Conservation (phyloP, 2,329 filamentous ascomycete species). For the Ascochyta fabae region DNA sequence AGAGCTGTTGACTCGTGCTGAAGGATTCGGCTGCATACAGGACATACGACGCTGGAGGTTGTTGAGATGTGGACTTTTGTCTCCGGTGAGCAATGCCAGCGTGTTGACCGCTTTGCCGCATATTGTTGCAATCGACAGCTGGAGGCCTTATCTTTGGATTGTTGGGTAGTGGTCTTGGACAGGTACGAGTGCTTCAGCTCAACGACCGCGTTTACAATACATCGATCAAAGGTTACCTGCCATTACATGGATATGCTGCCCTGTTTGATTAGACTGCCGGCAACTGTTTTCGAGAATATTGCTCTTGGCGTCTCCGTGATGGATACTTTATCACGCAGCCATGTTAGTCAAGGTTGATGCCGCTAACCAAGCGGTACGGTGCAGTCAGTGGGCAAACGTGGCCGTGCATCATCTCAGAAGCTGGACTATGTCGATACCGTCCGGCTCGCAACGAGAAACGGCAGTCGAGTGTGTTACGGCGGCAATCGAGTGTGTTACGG, state of each 20-base stretch:
- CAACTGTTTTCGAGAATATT: background rate
- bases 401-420: background rate
- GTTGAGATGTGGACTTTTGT: background rate
- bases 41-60: too few relatives aligned
- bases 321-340: background rate
- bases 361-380: background rate
- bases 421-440: background rate
- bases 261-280: background rate
- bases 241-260: background rate
- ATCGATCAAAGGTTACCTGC: too few relatives aligned
- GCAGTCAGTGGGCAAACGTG: background rate
- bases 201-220: too few relatives aligned
- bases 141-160: background rate
- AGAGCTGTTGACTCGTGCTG: too few relatives aligned
- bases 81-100: constrained; percentile 2
- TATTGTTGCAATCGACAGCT: background rate
- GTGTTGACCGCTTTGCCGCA: background rate
- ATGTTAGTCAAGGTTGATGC: background rate
- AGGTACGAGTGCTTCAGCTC: background rate
- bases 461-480: background rate
- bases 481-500: background rate
- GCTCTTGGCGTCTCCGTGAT: background rate
- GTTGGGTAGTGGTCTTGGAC: background rate
- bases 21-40: too few relatives aligned
- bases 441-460: background rate